A percentile compares a stretch with the other conserved stretches of the same genome.
phyloP scores from a whole-genome alignment of 2,329 filamentous ascomycete species.

The Podosphaera xanthii region DNA sequence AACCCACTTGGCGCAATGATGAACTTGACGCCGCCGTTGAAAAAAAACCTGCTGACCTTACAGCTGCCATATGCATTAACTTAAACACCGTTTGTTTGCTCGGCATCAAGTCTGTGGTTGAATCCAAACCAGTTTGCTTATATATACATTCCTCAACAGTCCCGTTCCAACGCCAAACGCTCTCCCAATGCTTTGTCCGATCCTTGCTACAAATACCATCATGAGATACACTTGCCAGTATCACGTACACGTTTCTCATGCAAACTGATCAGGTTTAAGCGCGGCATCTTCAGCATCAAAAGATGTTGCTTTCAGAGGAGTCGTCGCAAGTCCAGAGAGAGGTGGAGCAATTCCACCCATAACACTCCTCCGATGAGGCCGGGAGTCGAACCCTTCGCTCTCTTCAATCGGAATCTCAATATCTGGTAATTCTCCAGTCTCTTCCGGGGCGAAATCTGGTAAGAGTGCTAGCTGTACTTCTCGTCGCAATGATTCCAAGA shows the following conservation, averaged over 20 bases:
- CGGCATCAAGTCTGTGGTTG: neutral
- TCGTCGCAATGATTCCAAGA: constrained; percentile 27
- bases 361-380: constrained; percentile 31
- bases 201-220: constrained; percentile 9
- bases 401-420: constrained; percentile 20
- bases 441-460: constrained; percentile 13
- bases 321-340: constrained; percentile 24
- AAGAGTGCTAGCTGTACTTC: constrained; percentile 14
- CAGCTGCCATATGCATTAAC: no score
- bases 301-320: constrained; percentile 20
- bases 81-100: no score
- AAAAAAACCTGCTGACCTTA: no score
- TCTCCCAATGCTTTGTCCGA: constrained; percentile 5
- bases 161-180: constrained; percentile 11
- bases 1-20: no score
- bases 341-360: constrained; percentile 22
- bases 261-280: constrained; percentile 8
- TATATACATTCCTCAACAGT: constrained; percentile 9
- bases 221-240: constrained; percentile 4
- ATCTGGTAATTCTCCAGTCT: constrained; percentile 13
- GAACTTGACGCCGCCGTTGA: no score
- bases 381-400: constrained; percentile 31
- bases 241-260: constrained; percentile 5
- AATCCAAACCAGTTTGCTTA: constrained; percentile 4
- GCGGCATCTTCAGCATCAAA: constrained; percentile 4